Evolutionary conservation across 345 rosid species (phyloP), one percentile per base, ranked within the genome.

Genomic region (Boechera stricta): DNA sequence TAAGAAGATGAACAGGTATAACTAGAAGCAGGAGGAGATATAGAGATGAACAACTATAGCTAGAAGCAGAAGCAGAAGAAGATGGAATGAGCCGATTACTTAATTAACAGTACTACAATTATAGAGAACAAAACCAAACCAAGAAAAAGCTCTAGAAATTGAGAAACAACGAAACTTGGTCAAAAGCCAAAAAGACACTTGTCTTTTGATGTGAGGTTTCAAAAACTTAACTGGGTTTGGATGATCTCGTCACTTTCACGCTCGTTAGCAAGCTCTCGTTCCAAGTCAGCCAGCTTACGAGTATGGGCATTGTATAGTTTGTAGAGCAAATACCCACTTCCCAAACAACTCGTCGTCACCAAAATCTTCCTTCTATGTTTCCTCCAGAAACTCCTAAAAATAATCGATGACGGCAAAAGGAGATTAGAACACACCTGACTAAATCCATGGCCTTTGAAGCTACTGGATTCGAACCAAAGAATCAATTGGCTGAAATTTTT

Each of bases 261-360:
- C 77, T 88, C 88, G 2, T 35, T 64, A 1, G 89, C 87, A 38
- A 89, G 86, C 61, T 86, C 87, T 64, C 81, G 84, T 70, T 93
- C 94, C 70, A 93, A 77, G 82, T 88, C 88, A 53, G 87, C 87
- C 26, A 91, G 89, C 71, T 82, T 85, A 65, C 75, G 85, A 62
- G 80, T 80, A 69, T 85, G 94, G n/a, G 93, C 84, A 79, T 89
- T 82, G 76, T 90, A 95, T 39, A 93, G 78, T 49, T 82, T 93
- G 74, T 93, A 90, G 58, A 91, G 81, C 64, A 86, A 60, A 84
- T 88, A 95, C 28, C 98, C 99, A 86, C 96, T 78, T 81, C 99
- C 99, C 29, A 95, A 64, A 79, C 89, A 88, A 80, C 86, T 90
- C 16, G 90, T 75, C 29, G 93, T 64, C 71, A 91, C 77, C 67